Evolutionary conservation across 1,284 basidiomycete genomes (phyloP), one percentile per base, ranked within the genome.

Genomic region (Pulveroboletus sp.): DNA sequence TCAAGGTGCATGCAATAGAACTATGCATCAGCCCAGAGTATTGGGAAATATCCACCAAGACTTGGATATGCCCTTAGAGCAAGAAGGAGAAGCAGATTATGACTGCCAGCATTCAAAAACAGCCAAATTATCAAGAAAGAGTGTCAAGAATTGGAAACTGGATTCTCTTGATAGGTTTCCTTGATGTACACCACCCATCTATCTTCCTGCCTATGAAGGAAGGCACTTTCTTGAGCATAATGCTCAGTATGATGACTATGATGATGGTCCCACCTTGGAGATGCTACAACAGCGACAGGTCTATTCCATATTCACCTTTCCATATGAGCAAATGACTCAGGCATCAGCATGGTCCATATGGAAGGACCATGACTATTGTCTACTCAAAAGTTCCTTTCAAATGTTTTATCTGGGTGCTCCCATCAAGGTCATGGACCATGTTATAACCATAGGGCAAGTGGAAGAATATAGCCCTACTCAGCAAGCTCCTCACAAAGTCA

Each of bases 391-490:
- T 2, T 53, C 49, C 2, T 61, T 56, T 20, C 60, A 67, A 18
- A 67, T 61, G 52, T 65, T 65, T 1, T 64, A 65, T 36, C 40
- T 65, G 1, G 38, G 3, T 5, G 5, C 9, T 4, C 55, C 54
- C 0, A 33, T 51, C 3, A 4, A 1, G 0, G 25, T 63, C 8
- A 57, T 62, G 29, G 43, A 58, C 0, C 65, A 65, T 36, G 9
- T 67, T 1, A 58, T 62, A 36, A 22, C 25, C 0, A 14, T 54
- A 11, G 55, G 54, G n/a, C 14, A 43, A 1, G 1, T 38, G 0
- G 24, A 31, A 0, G 26, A 44, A 31, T 7, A 31, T 31, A 14
- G 15, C 29, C 4, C 15, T 11, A 31, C 5, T n/a, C n/a, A n/a
- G n/a, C n/a, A n/a, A n/a, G n/a, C n/a, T n/a, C n/a, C n/a, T n/a